Evolutionary conservation across 345 rosid species (phyloP).

Genomic region (Brassica cretica): DNA sequence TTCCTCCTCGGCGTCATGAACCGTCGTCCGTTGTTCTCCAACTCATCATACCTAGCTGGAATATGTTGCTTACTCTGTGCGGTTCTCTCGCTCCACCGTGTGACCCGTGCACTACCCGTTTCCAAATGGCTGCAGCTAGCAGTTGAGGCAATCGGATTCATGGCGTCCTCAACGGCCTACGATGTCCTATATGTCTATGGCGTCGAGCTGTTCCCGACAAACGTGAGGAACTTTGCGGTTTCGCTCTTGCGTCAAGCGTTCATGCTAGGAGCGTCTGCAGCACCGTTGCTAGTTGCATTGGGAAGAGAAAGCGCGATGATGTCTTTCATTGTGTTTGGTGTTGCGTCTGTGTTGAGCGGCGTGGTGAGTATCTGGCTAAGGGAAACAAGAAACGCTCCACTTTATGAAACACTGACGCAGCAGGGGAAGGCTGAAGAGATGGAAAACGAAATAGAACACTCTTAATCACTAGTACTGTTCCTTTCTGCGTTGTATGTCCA

Average conservation of each 20-base stretch:
- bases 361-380: conserved; percentile 55
- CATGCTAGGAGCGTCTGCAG: conserved; percentile 77
- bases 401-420: conserved; percentile 61
- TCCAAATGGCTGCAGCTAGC: conserved; percentile 59
- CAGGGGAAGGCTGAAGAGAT: conserved; percentile 52
- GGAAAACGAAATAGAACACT: background rate
- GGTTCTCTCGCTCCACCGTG: conserved; percentile 41
- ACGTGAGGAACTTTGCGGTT: conserved; percentile 70
- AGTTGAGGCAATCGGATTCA: conserved; percentile 62
- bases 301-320: conserved; percentile 57
- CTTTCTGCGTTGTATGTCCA: background rate
- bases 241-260: conserved; percentile 56
- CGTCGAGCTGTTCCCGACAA: conserved; percentile 75
- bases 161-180: conserved; percentile 61
- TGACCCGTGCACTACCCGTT: background rate
- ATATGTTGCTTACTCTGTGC: conserved; percentile 55
- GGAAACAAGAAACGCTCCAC: conserved; percentile 66
- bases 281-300: conserved; percentile 61
- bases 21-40: conserved; percentile 55
- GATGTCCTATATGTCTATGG: conserved; percentile 60
- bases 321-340: conserved; percentile 58
- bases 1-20: conserved; percentile 49
- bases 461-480: background rate
- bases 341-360: conserved; percentile 52
- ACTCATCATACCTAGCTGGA: conserved; percentile 56